phyloP scores from a whole-genome alignment of 2,329 filamentous ascomycete species.

The Aspergillus eucalypticola region DNA sequence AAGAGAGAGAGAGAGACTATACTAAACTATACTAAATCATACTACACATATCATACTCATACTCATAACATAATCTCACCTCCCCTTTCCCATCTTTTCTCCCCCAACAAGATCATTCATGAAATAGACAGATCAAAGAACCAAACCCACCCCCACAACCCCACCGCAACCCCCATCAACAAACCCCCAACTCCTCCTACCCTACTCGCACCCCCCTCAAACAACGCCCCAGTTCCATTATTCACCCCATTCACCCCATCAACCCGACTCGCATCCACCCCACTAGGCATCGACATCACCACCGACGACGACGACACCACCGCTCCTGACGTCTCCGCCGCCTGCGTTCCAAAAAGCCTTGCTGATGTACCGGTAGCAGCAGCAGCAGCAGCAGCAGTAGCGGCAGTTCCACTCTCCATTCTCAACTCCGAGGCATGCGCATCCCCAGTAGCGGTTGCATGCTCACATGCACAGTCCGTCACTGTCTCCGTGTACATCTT shows the following conservation, averaged over 20 bases:
- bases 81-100: background rate
- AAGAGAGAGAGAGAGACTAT: too few species aligned
- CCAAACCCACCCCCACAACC: background rate
- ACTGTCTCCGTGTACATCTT: background rate
- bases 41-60: too few species aligned
- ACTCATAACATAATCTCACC: too few species aligned
- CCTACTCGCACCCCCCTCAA: background rate
- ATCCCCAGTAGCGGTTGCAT: background rate
- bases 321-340: background rate
- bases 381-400: background rate
- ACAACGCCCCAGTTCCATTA: background rate
- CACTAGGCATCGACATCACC: background rate
- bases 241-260: too few species aligned
- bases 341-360: background rate
- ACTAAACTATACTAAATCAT: too few species aligned
- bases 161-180: background rate
- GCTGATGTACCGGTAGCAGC: background rate
- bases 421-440: background rate
- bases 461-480: background rate
- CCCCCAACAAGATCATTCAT: background rate
- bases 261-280: background rate
- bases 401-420: background rate
- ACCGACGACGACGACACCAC: background rate
- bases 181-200: background rate
- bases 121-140: background rate